These are phyloP conservation scores for Incumbomyces delicatus DNA, from an alignment of 2,329 filamentous ascomycete species.

Conservation along the genomic window DNA sequence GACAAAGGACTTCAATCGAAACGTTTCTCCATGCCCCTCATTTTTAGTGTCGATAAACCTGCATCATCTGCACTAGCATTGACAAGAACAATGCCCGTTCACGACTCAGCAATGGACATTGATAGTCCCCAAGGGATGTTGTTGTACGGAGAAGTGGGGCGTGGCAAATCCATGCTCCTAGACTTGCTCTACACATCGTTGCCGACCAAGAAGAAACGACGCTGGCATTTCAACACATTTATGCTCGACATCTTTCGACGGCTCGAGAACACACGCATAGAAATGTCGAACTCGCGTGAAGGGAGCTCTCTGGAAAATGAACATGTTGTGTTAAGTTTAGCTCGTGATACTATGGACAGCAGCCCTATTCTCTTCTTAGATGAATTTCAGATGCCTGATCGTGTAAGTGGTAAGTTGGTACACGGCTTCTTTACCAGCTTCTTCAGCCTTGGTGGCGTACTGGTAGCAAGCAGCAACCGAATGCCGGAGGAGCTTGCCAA, in stretches of 20 bases:
- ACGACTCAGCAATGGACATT: constrained; percentile 62
- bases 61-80: constrained; percentile 51
- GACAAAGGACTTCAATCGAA: constrained; percentile 33
- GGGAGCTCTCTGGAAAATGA: constrained; percentile 36
- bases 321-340: constrained; percentile 63
- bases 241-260: constrained; percentile 70
- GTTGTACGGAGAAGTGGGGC: constrained; percentile 72
- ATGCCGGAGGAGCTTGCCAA: constrained; percentile 75
- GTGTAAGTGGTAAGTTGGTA: constrained; percentile 67
- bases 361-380: constrained; percentile 71
- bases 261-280: constrained; percentile 54
- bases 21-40: constrained; percentile 36
- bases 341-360: constrained; percentile 63
- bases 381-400: constrained; percentile 74
- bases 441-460: constrained; percentile 71
- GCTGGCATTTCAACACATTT: constrained; percentile 80
- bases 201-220: constrained; percentile 60
- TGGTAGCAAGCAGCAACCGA: constrained; percentile 71
- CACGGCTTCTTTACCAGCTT: constrained; percentile 70
- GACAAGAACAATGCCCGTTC: constrained; percentile 57
- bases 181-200: constrained; percentile 71
- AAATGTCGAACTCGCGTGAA: constrained; percentile 21
- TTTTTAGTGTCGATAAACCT: constrained; percentile 38
- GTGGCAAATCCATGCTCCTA: constrained; percentile 76
- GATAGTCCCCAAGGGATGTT: constrained; percentile 66